phyloP scores from a whole-genome alignment of 768 basidiomycete species.

The Auricularia sp. region DNA sequence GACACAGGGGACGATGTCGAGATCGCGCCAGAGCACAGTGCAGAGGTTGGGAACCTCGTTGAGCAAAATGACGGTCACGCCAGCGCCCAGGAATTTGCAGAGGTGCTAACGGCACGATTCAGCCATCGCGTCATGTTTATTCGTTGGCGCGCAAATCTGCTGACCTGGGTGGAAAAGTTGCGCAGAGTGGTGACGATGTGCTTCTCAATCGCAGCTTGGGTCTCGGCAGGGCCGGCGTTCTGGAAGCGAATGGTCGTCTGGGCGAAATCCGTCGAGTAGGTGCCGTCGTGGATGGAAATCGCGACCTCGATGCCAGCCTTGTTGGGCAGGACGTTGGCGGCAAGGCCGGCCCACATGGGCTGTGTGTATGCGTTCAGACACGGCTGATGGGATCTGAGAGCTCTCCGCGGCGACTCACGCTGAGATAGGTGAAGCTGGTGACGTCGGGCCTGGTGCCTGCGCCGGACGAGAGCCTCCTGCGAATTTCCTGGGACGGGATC shows the following conservation, averaged over 20 bases:
- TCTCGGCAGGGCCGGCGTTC: slow-evolving; percentile 41
- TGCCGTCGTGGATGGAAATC: slow-evolving; percentile 74
- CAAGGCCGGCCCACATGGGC: slow-evolving; percentile 86
- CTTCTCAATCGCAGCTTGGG: slow-evolving; percentile 49
- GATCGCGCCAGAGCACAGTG: slow-evolving; percentile 72
- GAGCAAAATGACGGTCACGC: slow-evolving; percentile 61
- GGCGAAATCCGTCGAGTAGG: slow-evolving; percentile 73
- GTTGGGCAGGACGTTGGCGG: slow-evolving; percentile 51
- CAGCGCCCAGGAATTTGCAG: slow-evolving; percentile 80
- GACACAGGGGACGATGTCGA: slow-evolving; percentile 77
- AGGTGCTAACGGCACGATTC: slow-evolving; percentile 41
- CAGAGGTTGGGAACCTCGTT: slow-evolving; percentile 79
- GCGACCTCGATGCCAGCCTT: slow-evolving; percentile 59
- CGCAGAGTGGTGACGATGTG: slow-evolving; percentile 56
- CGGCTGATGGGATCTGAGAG: background rate
- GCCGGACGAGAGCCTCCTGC: slow-evolving; percentile 59
- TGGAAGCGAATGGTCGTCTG: slow-evolving; percentile 47
- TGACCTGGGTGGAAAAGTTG: slow-evolving; percentile 43
- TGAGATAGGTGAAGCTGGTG: slow-evolving; percentile 49
- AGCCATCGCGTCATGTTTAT: background rate
- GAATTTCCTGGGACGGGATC: slow-evolving; percentile 49
- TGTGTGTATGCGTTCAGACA: slow-evolving; percentile 22
- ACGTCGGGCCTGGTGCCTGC: slow-evolving; percentile 44
- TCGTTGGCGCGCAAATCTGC: background rate
- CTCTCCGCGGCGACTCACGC: slow-evolving; percentile 32